phyloP scores from a whole-genome alignment of 108 stramenopile genomes.

The Aurantiochytrium sp. region DNA sequence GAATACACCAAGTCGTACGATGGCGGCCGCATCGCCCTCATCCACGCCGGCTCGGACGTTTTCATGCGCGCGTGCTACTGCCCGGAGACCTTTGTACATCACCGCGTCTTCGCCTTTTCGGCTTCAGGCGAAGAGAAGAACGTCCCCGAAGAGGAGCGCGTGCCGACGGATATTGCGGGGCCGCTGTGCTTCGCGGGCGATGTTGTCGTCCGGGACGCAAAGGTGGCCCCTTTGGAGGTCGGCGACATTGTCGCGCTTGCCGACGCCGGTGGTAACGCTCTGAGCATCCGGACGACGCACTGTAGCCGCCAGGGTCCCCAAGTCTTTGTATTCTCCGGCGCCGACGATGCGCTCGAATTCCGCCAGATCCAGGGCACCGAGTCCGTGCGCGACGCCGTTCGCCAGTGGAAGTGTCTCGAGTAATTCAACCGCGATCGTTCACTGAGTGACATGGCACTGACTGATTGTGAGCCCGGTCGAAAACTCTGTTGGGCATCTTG shows the following conservation, averaged over 20 bases:
- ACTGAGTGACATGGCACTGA: no score
- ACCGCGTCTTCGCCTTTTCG: not conserved
- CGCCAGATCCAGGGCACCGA: not conserved
- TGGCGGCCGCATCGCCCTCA: conserved; percentile 18
- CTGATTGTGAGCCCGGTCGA: no score
- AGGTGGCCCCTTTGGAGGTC: conserved; percentile 6
- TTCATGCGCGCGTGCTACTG: conserved; percentile 38
- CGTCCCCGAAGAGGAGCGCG: not conserved
- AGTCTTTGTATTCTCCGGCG: not conserved
- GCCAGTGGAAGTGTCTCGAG: not conserved
- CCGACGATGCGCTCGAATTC: not conserved
- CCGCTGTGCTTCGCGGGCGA: conserved; percentile 50
- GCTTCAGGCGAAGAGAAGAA: not conserved
- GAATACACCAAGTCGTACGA: conserved; percentile 37
- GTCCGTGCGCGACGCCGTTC: not conserved
- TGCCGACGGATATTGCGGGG: conserved; percentile 37
- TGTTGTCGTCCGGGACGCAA: not conserved
- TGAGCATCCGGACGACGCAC: conserved; percentile 35
- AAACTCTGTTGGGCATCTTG: no score
- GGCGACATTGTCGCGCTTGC: conserved; percentile 37
- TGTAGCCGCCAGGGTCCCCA: conserved; percentile 32
- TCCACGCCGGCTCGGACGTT: conserved; percentile 42
- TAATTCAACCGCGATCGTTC: no score
- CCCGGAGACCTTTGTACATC: conserved; percentile 11
- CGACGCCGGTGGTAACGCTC: conserved; percentile 42